Conservation (phyloP, 352 stramenopile genomes). For the Phytopythium helicoides region DNA sequence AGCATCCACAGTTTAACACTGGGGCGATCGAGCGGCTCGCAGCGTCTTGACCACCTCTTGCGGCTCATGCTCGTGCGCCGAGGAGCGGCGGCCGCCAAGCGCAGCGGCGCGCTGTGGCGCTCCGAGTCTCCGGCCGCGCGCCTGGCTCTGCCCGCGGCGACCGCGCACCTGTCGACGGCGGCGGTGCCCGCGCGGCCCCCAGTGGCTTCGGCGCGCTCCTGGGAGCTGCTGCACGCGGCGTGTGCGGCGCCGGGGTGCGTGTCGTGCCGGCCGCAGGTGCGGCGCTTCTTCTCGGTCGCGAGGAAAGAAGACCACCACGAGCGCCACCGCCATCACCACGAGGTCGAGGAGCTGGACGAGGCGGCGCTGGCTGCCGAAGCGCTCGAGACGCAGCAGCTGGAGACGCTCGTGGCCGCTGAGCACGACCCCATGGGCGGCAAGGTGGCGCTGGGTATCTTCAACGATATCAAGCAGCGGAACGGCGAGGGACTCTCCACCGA, state of each 20-base stretch:
- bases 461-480: constrained; percentile 32
- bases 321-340: too few relatives aligned
- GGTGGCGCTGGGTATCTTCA: constrained; percentile 49
- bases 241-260: too few relatives aligned
- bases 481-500: constrained; percentile 36
- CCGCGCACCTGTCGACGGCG: neutral
- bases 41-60: too few relatives aligned
- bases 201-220: neutral
- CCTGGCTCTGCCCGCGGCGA: neutral
- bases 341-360: constrained; percentile 14
- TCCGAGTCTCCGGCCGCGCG: neutral
- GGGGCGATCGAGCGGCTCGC: neutral
- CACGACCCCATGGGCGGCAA: constrained; percentile 35
- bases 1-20: constrained; percentile 1
- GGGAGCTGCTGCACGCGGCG: neutral
- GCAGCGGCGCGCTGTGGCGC: constrained; percentile 12
- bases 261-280: constrained; percentile 2
- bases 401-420: constrained; percentile 24
- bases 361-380: constrained; percentile 18
- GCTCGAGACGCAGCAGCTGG: constrained; percentile 16
- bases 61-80: constrained; percentile 18
- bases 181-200: too few relatives aligned
- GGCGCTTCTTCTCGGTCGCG: constrained; percentile 17
- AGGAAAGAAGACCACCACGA: constrained; percentile 12
- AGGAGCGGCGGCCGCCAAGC: constrained; percentile 9